Evolutionary conservation across 805 yeast species (phyloP).

Genomic region (Candida orba): DNA sequence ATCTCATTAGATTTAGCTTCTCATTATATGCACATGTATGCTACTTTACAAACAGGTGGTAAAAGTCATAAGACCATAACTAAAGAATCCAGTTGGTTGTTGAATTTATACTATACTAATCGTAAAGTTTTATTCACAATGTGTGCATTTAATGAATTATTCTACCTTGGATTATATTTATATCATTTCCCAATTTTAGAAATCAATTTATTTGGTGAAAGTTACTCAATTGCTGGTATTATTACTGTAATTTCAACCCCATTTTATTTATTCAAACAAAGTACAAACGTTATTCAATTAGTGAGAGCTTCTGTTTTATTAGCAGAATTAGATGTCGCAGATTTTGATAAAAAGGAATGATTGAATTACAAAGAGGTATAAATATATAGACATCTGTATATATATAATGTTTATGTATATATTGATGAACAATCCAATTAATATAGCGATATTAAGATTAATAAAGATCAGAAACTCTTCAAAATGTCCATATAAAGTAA

Average conservation of each 20-base stretch:
- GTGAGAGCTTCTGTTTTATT: constrained; percentile 74
- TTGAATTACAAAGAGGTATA: not conserved
- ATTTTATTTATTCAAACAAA: constrained; percentile 84
- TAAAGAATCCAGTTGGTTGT: constrained; percentile 59
- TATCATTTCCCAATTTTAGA: constrained; percentile 43
- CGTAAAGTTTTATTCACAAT: constrained; percentile 76
- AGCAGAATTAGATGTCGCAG: constrained; percentile 60
- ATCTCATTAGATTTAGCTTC: constrained; percentile 84
- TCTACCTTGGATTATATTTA: constrained; percentile 84
- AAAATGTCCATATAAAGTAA: not conserved
- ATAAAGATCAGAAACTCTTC: not conserved
- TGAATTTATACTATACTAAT: constrained; percentile 83
- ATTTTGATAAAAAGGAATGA: constrained; percentile 21
- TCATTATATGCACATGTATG: constrained; percentile 98
- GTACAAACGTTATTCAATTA: constrained; percentile 84
- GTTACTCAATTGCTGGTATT: constrained; percentile 53
- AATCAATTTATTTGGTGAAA: constrained; percentile 26
- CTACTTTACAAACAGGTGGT: constrained; percentile 75
- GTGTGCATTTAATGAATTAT: constrained; percentile 89
- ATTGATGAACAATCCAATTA: no score
- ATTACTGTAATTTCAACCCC: constrained; percentile 64
- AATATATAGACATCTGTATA: no score
- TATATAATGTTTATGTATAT: no score
- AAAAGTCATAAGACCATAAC: constrained; percentile 78
- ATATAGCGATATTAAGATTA: no score